phyloP scores from a whole-genome alignment of 169 alveolate species.

The Plasmodium knowlesi region DNA sequence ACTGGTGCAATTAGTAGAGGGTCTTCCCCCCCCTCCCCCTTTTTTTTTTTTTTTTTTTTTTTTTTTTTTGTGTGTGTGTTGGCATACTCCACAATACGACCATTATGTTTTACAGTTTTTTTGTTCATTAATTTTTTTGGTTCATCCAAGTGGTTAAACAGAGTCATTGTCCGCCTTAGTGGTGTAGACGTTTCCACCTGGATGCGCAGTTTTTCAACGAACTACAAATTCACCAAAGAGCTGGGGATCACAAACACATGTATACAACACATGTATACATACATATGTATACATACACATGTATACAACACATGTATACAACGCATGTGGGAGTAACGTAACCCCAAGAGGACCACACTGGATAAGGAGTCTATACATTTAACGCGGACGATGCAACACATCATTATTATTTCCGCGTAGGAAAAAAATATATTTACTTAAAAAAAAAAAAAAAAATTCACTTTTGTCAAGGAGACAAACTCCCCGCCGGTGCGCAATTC shows the following conservation, averaged over 20 bases:
- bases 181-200: background rate
- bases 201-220: background rate
- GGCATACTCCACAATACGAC: background rate
- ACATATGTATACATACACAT: background rate
- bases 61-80: no score
- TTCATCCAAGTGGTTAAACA: background rate
- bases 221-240: background rate
- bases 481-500: background rate
- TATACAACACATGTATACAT: no score
- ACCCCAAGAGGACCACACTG: background rate
- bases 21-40: no score
- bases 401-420: background rate
- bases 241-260: background rate
- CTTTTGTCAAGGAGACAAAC: background rate
- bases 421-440: background rate
- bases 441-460: no score
- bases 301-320: background rate
- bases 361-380: background rate
- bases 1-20: background rate
- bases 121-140: no score
- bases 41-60: no score
- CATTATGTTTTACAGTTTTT: background rate
- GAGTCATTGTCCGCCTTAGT: background rate
- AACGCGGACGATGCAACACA: background rate
- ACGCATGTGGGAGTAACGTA: background rate